These are phyloP conservation scores for Penicillium soppii DNA, from an alignment of 495 filamentous ascomycete species.

Conservation along the genomic window DNA sequence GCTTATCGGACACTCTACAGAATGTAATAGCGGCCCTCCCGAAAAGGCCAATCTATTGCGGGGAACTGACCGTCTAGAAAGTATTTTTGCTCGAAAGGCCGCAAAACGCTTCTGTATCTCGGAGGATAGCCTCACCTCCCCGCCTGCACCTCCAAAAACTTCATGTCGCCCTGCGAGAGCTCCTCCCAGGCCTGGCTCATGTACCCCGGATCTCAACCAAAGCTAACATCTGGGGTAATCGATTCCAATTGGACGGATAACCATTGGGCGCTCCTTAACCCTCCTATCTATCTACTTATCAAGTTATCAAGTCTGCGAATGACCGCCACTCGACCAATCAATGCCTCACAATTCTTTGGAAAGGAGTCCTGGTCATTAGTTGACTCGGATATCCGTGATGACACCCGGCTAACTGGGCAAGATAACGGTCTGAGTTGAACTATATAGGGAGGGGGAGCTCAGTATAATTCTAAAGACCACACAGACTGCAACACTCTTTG, in stretches of 20 bases:
- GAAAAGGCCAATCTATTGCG: background rate
- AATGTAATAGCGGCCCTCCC: background rate
- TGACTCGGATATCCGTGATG: constrained; percentile 1
- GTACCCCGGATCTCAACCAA: constrained; percentile 17
- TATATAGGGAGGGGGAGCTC: constrained; percentile 15
- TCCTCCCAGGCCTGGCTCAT: constrained; percentile 15
- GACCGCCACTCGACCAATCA: constrained; percentile 14
- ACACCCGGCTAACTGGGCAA: background rate
- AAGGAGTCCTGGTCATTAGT: constrained; percentile 10
- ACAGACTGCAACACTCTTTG: constrained; percentile 1
- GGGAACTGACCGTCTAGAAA: background rate
- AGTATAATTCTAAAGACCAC: background rate
- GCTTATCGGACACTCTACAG: background rate
- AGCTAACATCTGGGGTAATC: constrained; percentile 3
- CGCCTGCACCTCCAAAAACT: background rate
- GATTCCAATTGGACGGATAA: constrained; percentile 6
- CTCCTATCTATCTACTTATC: constrained; percentile 10
- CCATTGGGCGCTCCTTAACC: constrained; percentile 7
- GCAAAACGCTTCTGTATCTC: background rate
- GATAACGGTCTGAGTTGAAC: constrained; percentile 5
- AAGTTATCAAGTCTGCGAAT: background rate
- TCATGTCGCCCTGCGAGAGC: constrained; percentile 12
- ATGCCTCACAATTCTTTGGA: constrained; percentile 15
- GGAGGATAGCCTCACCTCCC: background rate
- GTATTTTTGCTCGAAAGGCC: background rate